Base-by-base conservation (phyloP, 2,329 filamentous ascomycete species). In the Lasiodiplodia sp. region DNA sequence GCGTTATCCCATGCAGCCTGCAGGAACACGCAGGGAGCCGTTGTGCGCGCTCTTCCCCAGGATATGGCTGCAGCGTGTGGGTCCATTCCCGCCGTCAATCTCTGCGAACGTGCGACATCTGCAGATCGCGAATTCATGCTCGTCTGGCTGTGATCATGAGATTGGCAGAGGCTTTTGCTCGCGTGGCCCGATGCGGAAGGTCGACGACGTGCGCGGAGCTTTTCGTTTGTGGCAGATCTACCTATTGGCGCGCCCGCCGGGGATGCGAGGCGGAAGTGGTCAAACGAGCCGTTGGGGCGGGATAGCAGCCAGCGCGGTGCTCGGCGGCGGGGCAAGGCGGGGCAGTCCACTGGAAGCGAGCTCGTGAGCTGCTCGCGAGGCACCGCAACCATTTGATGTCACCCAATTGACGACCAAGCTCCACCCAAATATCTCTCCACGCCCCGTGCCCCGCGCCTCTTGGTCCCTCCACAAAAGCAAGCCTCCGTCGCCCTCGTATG, bases 301-400 rank as follows among this genome's bases (percentile, higher is more conserved):
- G 38, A 58, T 67, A 40, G 40, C 52, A 58, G 64, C 53, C 51
- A 55, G 49, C 40, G 25, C 18, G 38, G 64, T 53, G 38, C 38
- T 12, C 23, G 21, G 25, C 49, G 66, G 66, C 66, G 66, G 66
- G 66, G 66, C 56, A 55, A 28, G 31, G 66, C 66, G 66, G 66
- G 66, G 66, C 66, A 68, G 53, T 16, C 3, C 23, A 31, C 18
- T 28, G 44, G 44, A 47, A 47, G 38, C 47, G 57, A 63, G 66
- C 57, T 53, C 66, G 56, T 68, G 57, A 68, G 66, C 66, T 34
- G 56, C 56, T 25, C 57, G 12, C 21, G 40, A 49, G 21, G 25
- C 47, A 40, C 47, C 62, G 62, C 62, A 68, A 63, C 66, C 66
- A 53, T 68, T 55, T 63, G 47, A 68, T 68, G 66, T 68, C 66